Base-by-base conservation (phyloP, 1,139 yeast genomes). In the Zygotorulaspora mrakii region DNA sequence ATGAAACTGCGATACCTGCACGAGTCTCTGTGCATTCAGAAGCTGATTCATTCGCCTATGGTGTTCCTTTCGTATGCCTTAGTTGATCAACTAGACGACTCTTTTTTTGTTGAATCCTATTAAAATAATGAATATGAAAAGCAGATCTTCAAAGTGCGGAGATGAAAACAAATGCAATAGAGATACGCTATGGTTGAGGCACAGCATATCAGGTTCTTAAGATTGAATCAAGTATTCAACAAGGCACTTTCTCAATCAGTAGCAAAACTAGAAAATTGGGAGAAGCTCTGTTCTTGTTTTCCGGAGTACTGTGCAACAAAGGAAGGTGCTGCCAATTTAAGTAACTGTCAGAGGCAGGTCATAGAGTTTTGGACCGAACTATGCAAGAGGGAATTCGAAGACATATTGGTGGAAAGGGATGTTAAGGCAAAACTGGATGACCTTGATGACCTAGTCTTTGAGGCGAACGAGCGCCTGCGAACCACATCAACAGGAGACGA, bases 191-290 rank as follows among this genome's bases (percentile, higher is more conserved):
- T 40, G 48, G 35, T 35, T 22, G 20, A 37, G n/a, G 35, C 33
- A 17, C 41, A 48, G 23, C 45, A 45, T 33, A 67, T 82, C 7
- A 63, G 89, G 31, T 78, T 66, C 50, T 69, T 71, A 31, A 64
- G 85, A 39, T 68, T 82, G 20, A 61, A 68, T 37, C 70, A 75
- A 37, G 82, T 82, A 8, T 72, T 79, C 39, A 62, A 68, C n/a
- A 76, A 80, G 52, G 88, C 95, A 0, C 67, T 86, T 4, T 77
- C 76, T 31, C 85, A 80, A 57, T 76, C 88, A 0, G 73, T 59
- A n/a, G 40, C 79, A 28, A 77, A 76, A 46, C 72, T 79, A 26
- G 63, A 85, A 31, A 72, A 79, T 3, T 64, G 74, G 35, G 87
- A 82, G 10, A 79, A 78, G 48, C 61, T 86, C 22, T 66, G 69